Evolutionary conservation across 176 grass and related monocot genomes (phyloP).

Genomic region (Oryza officinalis): DNA sequence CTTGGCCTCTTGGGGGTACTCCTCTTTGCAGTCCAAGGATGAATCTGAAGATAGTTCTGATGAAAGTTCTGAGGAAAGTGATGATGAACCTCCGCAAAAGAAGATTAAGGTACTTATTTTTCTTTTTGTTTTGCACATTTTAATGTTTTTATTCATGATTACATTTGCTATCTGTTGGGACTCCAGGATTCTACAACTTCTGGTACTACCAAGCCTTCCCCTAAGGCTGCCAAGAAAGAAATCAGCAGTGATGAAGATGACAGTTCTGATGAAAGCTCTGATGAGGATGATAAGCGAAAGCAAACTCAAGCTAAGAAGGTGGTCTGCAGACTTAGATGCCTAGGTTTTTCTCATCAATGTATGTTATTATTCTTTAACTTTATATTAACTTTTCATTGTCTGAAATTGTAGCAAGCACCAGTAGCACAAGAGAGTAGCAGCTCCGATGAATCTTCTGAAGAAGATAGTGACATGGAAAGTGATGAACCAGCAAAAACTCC

Average conservation of each 20-base stretch:
- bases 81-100: slow-evolving; percentile 59
- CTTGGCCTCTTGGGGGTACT: background rate
- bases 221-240: slow-evolving; percentile 44
- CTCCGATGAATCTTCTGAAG: slow-evolving; percentile 35
- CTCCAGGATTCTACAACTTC: slow-evolving; percentile 8
- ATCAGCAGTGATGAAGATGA: slow-evolving; percentile 52
- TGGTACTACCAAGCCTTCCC: slow-evolving; percentile 29
- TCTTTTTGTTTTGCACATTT: background rate
- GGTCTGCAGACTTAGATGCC: background rate
- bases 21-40: slow-evolving; percentile 25
- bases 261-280: slow-evolving; percentile 59
- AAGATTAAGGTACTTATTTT: slow-evolving; percentile 48
- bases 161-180: background rate
- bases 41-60: slow-evolving; percentile 53
- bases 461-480: slow-evolving; percentile 42
- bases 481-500: slow-evolving; percentile 41
- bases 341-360: background rate
- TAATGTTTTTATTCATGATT: background rate
- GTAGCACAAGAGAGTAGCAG: background rate
- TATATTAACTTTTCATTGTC: background rate
- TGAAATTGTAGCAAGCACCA: slow-evolving; percentile 2
- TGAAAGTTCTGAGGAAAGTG: slow-evolving; percentile 55
- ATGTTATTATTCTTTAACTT: background rate
- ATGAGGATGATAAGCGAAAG: slow-evolving; percentile 32
- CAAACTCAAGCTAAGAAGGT: slow-evolving; percentile 34